phyloP scores from a whole-genome alignment of 257 asterid genomes.

The Capsicum chinense region DNA sequence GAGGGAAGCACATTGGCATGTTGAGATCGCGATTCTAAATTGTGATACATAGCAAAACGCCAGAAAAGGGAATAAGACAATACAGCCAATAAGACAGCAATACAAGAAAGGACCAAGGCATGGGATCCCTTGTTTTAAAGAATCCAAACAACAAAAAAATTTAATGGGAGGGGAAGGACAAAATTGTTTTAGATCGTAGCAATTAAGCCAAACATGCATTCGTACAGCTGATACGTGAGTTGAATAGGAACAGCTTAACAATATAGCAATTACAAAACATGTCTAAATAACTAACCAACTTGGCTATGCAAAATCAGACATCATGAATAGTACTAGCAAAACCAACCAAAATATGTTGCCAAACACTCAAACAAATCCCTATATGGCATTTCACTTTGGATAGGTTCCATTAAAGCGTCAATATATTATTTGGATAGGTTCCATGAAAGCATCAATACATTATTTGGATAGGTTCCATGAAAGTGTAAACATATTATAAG shows the following conservation, averaged over 20 bases:
- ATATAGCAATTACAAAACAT: neutral
- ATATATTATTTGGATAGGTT: no score
- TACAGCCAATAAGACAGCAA: neutral
- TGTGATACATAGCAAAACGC: neutral
- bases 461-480: no score
- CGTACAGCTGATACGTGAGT: neutral
- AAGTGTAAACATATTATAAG: no score
- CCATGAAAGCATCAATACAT: neutral
- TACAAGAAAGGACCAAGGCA: neutral
- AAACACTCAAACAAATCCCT: neutral
- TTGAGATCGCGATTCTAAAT: neutral
- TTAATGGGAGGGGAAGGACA: neutral
- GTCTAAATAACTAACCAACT: neutral
- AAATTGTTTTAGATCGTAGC: neutral
- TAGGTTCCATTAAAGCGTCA: neutral
- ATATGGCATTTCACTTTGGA: neutral
- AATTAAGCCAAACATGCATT: neutral
- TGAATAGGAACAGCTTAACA: neutral
- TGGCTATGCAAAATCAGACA: neutral
- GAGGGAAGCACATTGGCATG: neutral
- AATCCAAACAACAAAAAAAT: neutral
- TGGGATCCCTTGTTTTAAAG: neutral
- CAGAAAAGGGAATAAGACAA: neutral
- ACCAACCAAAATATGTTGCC: neutral
- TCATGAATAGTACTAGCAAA: neutral